Evolutionary conservation across 805 yeast species (phyloP), one percentile per base, ranked within the genome.

Genomic region (Myxozyma vanderwaltii): DNA sequence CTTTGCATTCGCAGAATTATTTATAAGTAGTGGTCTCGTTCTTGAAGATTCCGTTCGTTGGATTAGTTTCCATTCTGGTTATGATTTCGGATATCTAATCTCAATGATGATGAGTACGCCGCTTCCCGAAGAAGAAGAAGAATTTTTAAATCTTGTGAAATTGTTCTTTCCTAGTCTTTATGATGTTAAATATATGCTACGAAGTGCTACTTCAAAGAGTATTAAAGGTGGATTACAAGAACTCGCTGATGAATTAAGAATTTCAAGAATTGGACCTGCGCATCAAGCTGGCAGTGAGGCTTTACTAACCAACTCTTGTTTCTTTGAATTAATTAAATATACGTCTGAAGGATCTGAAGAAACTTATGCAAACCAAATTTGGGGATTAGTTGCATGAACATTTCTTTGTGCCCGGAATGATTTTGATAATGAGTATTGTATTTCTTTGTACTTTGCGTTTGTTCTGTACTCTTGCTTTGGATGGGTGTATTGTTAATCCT

Each of bases 21-120:
- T 94, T 69, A 87, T 86, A 60, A 89, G 89, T 59, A 87, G 96
- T 49, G 99, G 99, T 0, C 77, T 94, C 64, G 81, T 91, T 38
- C 76, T 94, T 67, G 85, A 89, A 67, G 79, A 80, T 29, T 75
- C 81, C 36, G 82, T 89, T 47, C 84, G 86, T 53, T 94, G 99
- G 99, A 79, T 90, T 53, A 86, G 96, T 61, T 94, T 87, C 75
- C 97, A 94, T 72, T 67, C 85, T 1, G 99, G 98, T 12, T 94
- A 94, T 74, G 99, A 94, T 72, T 82, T 91, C 71, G 99, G 98
- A 1, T 91, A 91, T 72, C 77, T 94, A 60, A 76, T 91, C 15
- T 84, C 95, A 50, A 78, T 90, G 64, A 77, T 92, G 70, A 83
- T 86, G 67, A 89, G 89, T 73, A 81, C 83, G 51, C 75, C 79